Conservation (phyloP, 2,329 filamentous ascomycete species). For the Grosmannia serpens region DNA sequence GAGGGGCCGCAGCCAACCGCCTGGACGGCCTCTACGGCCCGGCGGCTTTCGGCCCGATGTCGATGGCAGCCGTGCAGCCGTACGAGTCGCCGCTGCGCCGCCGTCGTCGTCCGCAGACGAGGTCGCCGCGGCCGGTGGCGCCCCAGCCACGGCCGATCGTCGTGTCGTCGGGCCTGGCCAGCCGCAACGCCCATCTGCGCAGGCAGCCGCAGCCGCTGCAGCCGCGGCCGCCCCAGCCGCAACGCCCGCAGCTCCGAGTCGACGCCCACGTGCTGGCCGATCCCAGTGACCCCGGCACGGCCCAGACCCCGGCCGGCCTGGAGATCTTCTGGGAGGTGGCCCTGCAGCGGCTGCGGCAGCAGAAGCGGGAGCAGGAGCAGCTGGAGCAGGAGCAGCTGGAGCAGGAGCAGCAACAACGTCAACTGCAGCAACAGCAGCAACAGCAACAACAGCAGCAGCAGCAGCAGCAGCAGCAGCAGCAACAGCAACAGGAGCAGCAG, state of each 20-base stretch:
- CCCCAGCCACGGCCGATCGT: not conserved
- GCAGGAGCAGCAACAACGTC: not conserved
- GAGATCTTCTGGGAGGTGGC: constrained; percentile 1
- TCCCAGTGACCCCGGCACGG: not conserved
- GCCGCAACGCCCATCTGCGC: not conserved
- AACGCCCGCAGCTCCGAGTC: too few relatives aligned
- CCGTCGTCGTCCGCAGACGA: not conserved
- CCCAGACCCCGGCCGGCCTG: not conserved
- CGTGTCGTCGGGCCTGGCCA: not conserved
- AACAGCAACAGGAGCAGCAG: not conserved
- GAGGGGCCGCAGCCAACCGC: too few relatives aligned
- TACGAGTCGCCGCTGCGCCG: not conserved
- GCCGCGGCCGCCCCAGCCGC: not conserved
- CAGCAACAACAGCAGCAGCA: not conserved
- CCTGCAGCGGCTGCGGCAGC: not conserved
- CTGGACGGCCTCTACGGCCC: not conserved
- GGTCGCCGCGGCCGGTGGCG: too few relatives aligned
- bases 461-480: not conserved
- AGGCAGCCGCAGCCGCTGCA: not conserved
- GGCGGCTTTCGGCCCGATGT: not conserved
- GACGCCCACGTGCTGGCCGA: not conserved
- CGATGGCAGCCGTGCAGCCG: not conserved
- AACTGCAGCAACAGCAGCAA: not conserved
- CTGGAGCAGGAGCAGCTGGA: not conserved
- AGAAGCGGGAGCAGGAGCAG: not conserved